Percentiles rank a stretch among this genome's conserved stretches.
Evolutionary conservation across 768 basidiomycete genomes (phyloP).

Genomic region (Xanthoconium purpureum): DNA sequence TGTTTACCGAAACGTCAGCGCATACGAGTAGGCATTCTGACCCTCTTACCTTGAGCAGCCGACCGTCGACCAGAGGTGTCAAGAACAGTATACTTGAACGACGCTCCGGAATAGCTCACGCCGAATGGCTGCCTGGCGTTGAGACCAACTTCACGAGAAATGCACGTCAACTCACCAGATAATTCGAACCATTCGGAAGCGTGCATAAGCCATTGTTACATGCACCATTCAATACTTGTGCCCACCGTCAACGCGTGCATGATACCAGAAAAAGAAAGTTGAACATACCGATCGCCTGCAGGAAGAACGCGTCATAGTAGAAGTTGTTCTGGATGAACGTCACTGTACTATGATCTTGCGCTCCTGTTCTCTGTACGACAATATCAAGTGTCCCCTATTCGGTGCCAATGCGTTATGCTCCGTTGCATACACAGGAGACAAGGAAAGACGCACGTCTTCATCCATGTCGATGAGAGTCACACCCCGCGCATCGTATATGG

Average conservation of each 20-base stretch:
- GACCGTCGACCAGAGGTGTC: constrained; percentile 86
- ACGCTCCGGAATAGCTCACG: constrained; percentile 90
- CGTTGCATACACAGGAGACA: neutral
- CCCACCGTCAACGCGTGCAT: neutral
- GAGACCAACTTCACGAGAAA: neutral
- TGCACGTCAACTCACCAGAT: constrained; percentile 57
- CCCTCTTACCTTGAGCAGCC: constrained; percentile 75
- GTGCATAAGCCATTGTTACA: constrained; percentile 83
- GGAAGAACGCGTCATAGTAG: constrained; percentile 98
- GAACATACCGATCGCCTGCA: constrained; percentile 85
- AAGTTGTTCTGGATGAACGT: constrained; percentile 94
- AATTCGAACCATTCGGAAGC: constrained; percentile 56
- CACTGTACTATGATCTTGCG: constrained; percentile 57
- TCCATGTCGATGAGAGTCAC: constrained; percentile 88
- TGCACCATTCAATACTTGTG: constrained; percentile 84
- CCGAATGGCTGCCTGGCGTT: constrained; percentile 71
- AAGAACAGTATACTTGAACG: constrained; percentile 95
- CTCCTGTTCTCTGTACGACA: constrained; percentile 82
- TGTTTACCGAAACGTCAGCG: constrained; percentile 28
- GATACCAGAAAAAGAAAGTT: neutral
- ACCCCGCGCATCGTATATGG: constrained; percentile 73
- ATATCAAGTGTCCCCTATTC: constrained; percentile 87
- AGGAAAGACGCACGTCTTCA: constrained; percentile 72
- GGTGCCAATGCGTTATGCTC: neutral
- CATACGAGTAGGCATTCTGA: neutral